A percentile compares a stretch with the other conserved stretches of the same genome.
Evolutionary conservation across 495 filamentous ascomycete genomes (phyloP).

Genomic region (Acidomyces sp.): DNA sequence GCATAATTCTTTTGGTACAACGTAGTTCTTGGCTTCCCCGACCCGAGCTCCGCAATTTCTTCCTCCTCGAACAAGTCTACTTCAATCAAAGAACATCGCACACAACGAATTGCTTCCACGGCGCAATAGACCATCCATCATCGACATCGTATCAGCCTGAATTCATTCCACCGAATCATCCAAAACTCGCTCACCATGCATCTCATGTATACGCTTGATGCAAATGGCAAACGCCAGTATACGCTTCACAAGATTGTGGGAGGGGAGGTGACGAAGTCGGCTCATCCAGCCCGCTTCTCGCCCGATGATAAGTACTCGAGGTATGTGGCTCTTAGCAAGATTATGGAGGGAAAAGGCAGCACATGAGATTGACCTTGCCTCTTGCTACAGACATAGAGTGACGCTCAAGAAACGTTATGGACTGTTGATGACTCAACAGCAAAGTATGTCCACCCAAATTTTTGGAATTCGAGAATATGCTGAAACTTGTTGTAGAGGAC

Average conservation of each 20-base stretch:
- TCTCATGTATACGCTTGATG: slow-evolving; percentile 75
- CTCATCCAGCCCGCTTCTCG: slow-evolving; percentile 91
- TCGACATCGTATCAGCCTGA: too few relatives aligned
- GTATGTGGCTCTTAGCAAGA: slow-evolving; percentile 35
- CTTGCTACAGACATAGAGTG: slow-evolving; percentile 59
- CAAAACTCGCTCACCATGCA: slow-evolving; percentile 43
- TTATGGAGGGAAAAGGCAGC: not conserved
- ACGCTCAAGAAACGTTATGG: slow-evolving; percentile 86
- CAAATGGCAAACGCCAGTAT: slow-evolving; percentile 71
- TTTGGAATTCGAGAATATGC: not conserved
- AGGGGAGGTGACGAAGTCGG: slow-evolving; percentile 80
- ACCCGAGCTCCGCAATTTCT: slow-evolving; percentile 10
- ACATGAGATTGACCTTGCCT: too few relatives aligned
- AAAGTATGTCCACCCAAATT: slow-evolving; percentile 40
- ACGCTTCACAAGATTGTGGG: slow-evolving; percentile 71
- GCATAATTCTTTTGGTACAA: not conserved
- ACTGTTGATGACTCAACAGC: slow-evolving; percentile 64
- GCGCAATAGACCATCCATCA: too few relatives aligned
- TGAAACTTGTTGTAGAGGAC: slow-evolving; percentile 17
- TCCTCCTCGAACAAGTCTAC: not conserved
- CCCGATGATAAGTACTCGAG: slow-evolving; percentile 96
- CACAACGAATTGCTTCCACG: not conserved
- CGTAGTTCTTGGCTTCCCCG: slow-evolving; percentile 10
- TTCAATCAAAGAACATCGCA: not conserved
- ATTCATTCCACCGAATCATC: not conserved